Conservation (phyloP, 2,329 filamentous ascomycete genomes). For the Lachnellula cervina region DNA sequence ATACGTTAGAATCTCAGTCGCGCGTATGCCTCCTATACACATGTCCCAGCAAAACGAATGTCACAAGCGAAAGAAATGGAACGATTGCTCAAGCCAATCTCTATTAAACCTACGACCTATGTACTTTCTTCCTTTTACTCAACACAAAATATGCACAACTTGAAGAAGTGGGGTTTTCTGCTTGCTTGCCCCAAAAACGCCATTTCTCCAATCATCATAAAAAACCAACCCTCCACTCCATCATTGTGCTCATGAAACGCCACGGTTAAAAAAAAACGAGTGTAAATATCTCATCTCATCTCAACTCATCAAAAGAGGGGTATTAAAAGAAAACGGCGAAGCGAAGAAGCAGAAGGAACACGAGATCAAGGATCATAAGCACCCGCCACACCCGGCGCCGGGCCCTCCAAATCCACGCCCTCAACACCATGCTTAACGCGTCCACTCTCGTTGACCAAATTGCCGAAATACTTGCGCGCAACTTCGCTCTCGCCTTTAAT, state of each 20-base stretch:
- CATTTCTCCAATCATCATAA: neutral
- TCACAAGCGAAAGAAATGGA: neutral
- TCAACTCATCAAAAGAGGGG: neutral
- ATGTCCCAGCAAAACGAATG: neutral
- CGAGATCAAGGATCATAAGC: constrained; percentile 26
- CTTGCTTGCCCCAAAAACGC: neutral
- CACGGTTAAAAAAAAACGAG: neutral
- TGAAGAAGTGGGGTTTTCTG: neutral
- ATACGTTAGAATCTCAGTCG: no score
- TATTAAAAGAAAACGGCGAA: neutral
- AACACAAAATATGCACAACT: neutral
- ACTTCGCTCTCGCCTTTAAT: constrained; percentile 78
- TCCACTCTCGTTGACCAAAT: constrained; percentile 66
- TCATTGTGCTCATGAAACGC: neutral
- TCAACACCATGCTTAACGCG: constrained; percentile 41
- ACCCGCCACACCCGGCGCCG: constrained; percentile 31
- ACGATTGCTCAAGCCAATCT: neutral
- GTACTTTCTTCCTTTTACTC: neutral
- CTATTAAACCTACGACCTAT: neutral
- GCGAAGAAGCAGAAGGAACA: neutral
- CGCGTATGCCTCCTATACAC: no score
- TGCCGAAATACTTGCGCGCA: constrained; percentile 84
- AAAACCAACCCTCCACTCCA: neutral
- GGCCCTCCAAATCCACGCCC: constrained; percentile 31
- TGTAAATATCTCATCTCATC: neutral